phyloP scores from a whole-genome alignment of 2,329 filamentous ascomycete species.

The Pestalotiopsis fici region DNA sequence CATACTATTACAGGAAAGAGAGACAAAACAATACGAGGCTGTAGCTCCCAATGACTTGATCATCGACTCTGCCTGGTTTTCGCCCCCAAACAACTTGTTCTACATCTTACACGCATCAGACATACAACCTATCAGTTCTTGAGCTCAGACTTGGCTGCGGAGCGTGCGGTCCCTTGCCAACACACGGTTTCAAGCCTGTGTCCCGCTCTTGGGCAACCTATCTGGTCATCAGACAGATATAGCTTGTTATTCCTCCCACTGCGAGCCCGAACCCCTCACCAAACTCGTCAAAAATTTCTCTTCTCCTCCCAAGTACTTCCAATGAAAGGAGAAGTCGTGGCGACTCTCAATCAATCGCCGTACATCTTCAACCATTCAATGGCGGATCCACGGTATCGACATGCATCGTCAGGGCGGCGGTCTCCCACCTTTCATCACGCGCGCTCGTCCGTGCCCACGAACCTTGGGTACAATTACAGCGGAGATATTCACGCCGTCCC shows the following conservation, averaged over 20 bases:
- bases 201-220: conserved; percentile 6
- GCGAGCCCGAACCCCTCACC: background rate
- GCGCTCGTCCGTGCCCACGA: conserved; percentile 54
- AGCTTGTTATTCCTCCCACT: background rate
- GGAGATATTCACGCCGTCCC: conserved; percentile 58
- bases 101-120: background rate
- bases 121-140: background rate
- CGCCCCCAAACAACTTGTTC: background rate
- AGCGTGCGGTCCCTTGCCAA: background rate
- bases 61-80: background rate
- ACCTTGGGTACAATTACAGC: conserved; percentile 51
- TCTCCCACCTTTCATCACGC: conserved; percentile 50
- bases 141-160: background rate
- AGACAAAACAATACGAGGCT: background rate
- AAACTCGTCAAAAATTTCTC: background rate
- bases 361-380: conserved; percentile 32
- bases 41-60: background rate
- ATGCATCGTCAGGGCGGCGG: conserved; percentile 38
- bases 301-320: background rate
- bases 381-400: conserved; percentile 48
- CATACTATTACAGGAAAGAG: background rate
- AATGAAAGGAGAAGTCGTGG: background rate
- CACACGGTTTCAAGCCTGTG: background rate
- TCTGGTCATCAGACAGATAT: background rate
- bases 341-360: background rate